Conservation (phyloP, 768 basidiomycete species). For the Suillus lakei region DNA sequence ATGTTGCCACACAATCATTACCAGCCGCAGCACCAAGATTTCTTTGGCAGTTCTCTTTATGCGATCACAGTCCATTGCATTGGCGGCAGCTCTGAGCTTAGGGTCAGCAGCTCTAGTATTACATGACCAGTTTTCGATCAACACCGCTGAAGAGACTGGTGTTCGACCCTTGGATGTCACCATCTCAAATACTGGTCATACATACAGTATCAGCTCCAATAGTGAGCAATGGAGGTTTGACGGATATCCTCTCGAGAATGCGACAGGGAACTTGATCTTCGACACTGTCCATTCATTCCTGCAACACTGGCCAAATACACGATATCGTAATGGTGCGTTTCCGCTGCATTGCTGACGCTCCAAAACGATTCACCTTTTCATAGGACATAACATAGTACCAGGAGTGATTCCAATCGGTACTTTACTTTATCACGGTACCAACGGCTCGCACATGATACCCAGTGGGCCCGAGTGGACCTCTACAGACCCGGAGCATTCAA, state of each 20-base stretch:
- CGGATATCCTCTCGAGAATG: slow-evolving; percentile 26
- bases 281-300: slow-evolving; percentile 38
- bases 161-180: background rate
- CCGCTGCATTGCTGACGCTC: background rate
- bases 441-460: slow-evolving; percentile 22
- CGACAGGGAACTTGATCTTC: slow-evolving; percentile 39
- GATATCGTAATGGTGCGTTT: slow-evolving; percentile 36
- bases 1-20: background rate
- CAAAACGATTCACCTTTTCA: background rate
- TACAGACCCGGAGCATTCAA: slow-evolving; percentile 37
- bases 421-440: slow-evolving; percentile 38
- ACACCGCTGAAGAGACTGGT: background rate
- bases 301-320: slow-evolving; percentile 45
- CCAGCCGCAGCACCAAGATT: background rate
- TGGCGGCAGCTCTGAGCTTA: background rate
- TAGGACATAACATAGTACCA: slow-evolving; percentile 37
- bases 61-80: background rate
- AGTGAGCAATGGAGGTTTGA: slow-evolving; percentile 26
- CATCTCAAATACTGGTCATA: background rate
- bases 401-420: slow-evolving; percentile 41
- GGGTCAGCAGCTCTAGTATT: background rate
- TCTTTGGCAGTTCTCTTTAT: background rate
- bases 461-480: slow-evolving; percentile 33
- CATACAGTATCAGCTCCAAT: background rate
- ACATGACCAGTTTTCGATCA: background rate